These are phyloP conservation scores for Diplocarpon rosae DNA, from an alignment of 2,329 filamentous ascomycete genomes.

Conservation along the genomic window DNA sequence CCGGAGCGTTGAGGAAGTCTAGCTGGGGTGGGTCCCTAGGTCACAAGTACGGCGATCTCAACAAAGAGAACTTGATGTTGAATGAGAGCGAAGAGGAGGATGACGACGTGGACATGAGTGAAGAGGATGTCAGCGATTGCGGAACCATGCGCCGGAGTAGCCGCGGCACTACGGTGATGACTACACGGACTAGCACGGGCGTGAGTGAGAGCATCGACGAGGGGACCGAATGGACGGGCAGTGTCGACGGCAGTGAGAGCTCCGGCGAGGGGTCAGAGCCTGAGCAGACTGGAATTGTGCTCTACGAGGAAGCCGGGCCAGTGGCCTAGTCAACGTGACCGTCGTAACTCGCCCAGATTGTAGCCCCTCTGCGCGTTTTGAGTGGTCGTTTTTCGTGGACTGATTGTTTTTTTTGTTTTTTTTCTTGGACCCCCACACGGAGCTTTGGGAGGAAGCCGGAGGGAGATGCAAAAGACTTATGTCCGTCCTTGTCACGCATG, in stretches of 20 bases:
- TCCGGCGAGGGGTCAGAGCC: conserved; percentile 3
- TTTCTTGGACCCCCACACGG: no score
- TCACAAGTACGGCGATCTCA: conserved; percentile 37
- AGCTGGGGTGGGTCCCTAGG: conserved; percentile 50
- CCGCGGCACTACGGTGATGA: conserved; percentile 22
- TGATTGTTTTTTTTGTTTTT: no score
- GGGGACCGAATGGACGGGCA: conserved; percentile 24
- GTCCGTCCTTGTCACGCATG: no score
- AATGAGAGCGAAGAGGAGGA: conserved; percentile 57
- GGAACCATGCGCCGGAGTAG: conserved; percentile 26
- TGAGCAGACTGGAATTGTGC: conserved; percentile 9
- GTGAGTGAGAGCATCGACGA: conserved; percentile 23
- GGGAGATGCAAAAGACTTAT: no score
- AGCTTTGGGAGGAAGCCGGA: no score
- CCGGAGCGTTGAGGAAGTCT: conserved; percentile 47
- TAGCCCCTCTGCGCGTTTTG: no score
- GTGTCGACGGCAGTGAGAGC: conserved; percentile 18
- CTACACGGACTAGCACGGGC: conserved; percentile 17
- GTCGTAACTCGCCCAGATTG: no score
- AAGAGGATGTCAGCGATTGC: conserved; percentile 14
- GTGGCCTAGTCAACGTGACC: no score
- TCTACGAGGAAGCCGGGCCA: conserved; percentile 15
- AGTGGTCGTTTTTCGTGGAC: no score
- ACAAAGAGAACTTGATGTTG: conserved; percentile 53
- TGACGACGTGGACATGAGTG: conserved; percentile 20